Evolutionary conservation across 2,329 filamentous ascomycete genomes (phyloP).

Genomic region (Stagonosporopsis chrysanthemi): DNA sequence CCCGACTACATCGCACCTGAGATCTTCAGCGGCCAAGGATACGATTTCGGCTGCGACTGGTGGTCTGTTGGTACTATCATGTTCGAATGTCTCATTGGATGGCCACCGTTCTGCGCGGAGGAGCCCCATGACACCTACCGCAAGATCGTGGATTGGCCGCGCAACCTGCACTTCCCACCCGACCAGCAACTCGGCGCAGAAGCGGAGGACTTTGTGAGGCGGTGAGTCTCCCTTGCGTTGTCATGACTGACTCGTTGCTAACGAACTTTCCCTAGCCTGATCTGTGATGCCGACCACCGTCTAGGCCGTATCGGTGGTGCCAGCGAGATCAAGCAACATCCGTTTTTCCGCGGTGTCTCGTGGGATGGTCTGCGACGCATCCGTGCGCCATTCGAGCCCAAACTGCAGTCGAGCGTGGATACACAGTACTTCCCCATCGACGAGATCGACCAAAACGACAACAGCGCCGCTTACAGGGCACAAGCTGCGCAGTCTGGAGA

Average conservation of each 20-base stretch:
- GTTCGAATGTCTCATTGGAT: constrained; percentile 98
- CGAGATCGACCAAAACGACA: constrained; percentile 97
- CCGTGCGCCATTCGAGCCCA: constrained; percentile 93
- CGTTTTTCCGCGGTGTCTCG: constrained; percentile 96
- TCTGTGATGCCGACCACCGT: constrained; percentile 92
- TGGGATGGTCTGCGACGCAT: constrained; percentile 94
- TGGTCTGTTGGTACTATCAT: constrained; percentile 99
- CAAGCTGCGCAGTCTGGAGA: constrained; percentile 75
- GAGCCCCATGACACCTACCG: constrained; percentile 97
- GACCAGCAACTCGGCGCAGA: constrained; percentile 89
- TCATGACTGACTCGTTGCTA: constrained; percentile 26
- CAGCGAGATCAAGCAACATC: constrained; percentile 89
- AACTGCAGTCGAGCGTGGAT: constrained; percentile 90
- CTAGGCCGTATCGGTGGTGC: constrained; percentile 83
- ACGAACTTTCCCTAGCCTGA: constrained; percentile 66
- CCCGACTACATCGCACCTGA: constrained; percentile 99
- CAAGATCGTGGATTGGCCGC: constrained; percentile 98
- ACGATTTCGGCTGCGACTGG: constrained; percentile 98
- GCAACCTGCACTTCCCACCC: constrained; percentile 94
- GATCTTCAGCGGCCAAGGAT: constrained; percentile 96
- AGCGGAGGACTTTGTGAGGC: constrained; percentile 90
- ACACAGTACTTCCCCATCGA: constrained; percentile 99
- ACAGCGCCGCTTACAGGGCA: constrained; percentile 83
- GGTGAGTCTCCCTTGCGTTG: constrained; percentile 62
- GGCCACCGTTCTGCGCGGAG: constrained; percentile 98